A percentile compares a stretch with the other conserved stretches of the same genome.
These are phyloP conservation scores for Aspergillus hortae DNA, from an alignment of 2,329 filamentous ascomycete genomes.

Conservation along the genomic window DNA sequence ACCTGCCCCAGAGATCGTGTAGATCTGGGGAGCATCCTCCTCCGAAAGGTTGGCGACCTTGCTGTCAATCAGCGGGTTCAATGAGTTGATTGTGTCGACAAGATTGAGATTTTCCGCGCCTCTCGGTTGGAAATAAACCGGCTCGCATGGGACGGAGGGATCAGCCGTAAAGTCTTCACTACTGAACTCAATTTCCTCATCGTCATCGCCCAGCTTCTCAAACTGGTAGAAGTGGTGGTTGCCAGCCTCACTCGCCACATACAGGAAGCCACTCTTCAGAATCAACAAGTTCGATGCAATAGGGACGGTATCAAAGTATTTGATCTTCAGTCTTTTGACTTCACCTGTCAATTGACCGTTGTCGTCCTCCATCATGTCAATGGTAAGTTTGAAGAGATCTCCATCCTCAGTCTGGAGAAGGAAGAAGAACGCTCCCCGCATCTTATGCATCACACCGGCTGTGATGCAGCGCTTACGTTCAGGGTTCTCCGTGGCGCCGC, in stretches of 20 bases:
- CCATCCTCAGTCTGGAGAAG: conserved; percentile 93
- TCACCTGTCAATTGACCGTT: conserved; percentile 75
- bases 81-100: conserved; percentile 78
- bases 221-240: conserved; percentile 97
- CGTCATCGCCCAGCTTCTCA: conserved; percentile 92
- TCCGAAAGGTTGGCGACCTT: conserved; percentile 86
- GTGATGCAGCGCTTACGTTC: conserved; percentile 84
- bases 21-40: conserved; percentile 95
- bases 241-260: conserved; percentile 85
- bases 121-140: conserved; percentile 81
- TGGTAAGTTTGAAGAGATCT: conserved; percentile 94
- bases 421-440: conserved; percentile 96
- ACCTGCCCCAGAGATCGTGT: conserved; percentile 83
- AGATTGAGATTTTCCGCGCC: conserved; percentile 76
- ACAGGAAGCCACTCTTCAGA: conserved; percentile 91
- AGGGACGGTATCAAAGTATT: conserved; percentile 96
- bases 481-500: conserved; percentile 86
- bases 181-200: conserved; percentile 79
- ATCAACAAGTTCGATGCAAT: conserved; percentile 85
- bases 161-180: conserved; percentile 82
- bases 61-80: conserved; percentile 89
- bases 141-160: conserved; percentile 65
- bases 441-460: conserved; percentile 93
- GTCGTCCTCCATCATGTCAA: conserved; percentile 81
- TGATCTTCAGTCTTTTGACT: conserved; percentile 81